These are phyloP conservation scores for Colletotrichum shisoi DNA, from an alignment of 2,329 filamentous ascomycete genomes.

Conservation along the genomic window DNA sequence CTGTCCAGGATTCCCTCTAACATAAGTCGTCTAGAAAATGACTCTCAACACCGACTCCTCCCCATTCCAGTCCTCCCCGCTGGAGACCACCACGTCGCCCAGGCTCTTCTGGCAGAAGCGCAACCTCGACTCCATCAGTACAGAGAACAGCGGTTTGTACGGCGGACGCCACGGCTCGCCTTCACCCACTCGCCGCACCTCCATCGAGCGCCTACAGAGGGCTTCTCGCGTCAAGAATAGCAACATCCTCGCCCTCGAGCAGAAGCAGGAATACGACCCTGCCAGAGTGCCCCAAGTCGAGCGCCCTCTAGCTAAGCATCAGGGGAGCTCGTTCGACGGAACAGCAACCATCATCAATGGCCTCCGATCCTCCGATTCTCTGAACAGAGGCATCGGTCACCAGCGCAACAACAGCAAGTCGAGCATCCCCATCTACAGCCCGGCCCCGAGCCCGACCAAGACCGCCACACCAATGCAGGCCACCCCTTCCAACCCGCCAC, in stretches of 20 bases:
- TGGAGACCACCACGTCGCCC: constrained; percentile 73
- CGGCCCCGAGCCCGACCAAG: constrained; percentile 50
- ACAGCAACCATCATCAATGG: constrained; percentile 58
- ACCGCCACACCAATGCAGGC: constrained; percentile 21
- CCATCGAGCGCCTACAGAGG: constrained; percentile 93
- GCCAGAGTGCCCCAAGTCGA: constrained; percentile 79
- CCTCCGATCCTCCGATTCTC: constrained; percentile 59
- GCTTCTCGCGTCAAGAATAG: constrained; percentile 97
- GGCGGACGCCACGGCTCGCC: constrained; percentile 67
- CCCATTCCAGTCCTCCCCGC: constrained; percentile 84
- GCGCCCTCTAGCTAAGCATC: constrained; percentile 79
- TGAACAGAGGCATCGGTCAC: constrained; percentile 55
- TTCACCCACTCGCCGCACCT: constrained; percentile 81
- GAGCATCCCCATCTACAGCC: constrained; percentile 65
- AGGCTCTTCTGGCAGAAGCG: constrained; percentile 90
- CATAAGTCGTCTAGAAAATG: constrained; percentile 64
- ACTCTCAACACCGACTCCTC: constrained; percentile 76
- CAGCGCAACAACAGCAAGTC: constrained; percentile 64
- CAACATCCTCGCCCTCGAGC: constrained; percentile 93
- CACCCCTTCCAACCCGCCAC: constrained; percentile 45
- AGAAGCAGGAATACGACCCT: constrained; percentile 92
- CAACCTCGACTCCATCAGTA: constrained; percentile 64
- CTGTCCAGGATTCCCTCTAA: constrained; percentile 43
- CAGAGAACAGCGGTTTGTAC: constrained; percentile 76
- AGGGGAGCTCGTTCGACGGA: constrained; percentile 74